Evolutionary conservation across 2,329 filamentous ascomycete species (phyloP), one percentile per base, ranked within the genome.

Genomic region (Venturia nashicola): DNA sequence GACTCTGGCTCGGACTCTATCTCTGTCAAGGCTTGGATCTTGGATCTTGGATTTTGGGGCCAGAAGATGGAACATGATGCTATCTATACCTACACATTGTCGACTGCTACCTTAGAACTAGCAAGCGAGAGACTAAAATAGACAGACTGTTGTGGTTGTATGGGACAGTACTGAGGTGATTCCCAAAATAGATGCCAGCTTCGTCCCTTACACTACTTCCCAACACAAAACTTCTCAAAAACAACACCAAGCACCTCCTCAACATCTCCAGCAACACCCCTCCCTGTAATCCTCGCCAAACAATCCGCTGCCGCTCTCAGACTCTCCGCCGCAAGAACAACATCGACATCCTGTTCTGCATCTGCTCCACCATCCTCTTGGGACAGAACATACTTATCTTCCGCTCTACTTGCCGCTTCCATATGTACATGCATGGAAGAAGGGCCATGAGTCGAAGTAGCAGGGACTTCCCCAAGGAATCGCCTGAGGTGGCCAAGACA

Each of bases 171-270:
- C n/a, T n/a, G n/a, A n/a, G n/a, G n/a, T n/a, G n/a, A n/a, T n/a
- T n/a, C n/a, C n/a, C n/a, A n/a, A n/a, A n/a, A n/a, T n/a, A n/a
- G n/a, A n/a, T n/a, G n/a, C n/a, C n/a, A n/a, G n/a, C n/a, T n/a
- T n/a, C n/a, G n/a, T n/a, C n/a, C n/a, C n/a, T n/a, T n/a, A n/a
- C n/a, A n/a, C n/a, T 65, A 77, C 66, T 77, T 76, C 11, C 75
- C 75, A 4, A 77, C 75, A 64, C 75, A 77, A 65, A 77, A 77
- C 90, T 96, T 97, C 75, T 97, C 93, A 77, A 99, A 99, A 4
- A 99, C 92, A 27, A 99, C 92, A 0, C 94, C 94, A 55, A 99
- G 77, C 8, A 99, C 90, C 72, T 97, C 94, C 73, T 99, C 93
- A 18, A 97, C 91, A 74, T 97, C 93, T 2, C 91, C 90, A 48